A percentile compares a stretch with the other conserved stretches of the same genome.
These are phyloP conservation scores for Coemansia sp. DNA, from an alignment of 192 early-diverging fungal species.

Conservation along the genomic window DNA sequence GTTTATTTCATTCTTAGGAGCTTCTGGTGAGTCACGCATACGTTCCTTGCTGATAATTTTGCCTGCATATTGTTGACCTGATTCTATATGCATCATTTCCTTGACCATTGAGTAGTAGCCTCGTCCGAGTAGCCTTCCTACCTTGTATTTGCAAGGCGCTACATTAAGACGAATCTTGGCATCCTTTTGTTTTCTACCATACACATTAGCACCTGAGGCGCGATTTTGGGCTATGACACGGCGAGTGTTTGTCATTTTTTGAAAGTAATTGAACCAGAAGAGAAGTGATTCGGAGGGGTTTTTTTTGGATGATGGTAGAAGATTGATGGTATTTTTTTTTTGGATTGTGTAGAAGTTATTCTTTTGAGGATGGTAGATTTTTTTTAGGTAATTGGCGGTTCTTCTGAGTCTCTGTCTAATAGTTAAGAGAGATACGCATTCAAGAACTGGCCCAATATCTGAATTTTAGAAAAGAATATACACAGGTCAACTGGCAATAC, in stretches of 20 bases:
- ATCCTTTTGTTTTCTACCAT: too few relatives aligned
- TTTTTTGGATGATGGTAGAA: too few relatives aligned
- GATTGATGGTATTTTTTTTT: too few relatives aligned
- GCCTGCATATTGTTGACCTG: constrained; percentile 69
- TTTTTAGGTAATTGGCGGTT: too few relatives aligned
- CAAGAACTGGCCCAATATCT: not conserved
- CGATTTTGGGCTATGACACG: too few relatives aligned
- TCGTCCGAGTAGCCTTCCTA: constrained; percentile 28
- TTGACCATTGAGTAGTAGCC: constrained; percentile 53
- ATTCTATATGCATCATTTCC: constrained; percentile 59
- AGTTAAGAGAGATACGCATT: too few relatives aligned
- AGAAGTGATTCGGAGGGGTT: too few relatives aligned
- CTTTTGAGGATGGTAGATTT: too few relatives aligned
- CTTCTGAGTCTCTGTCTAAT: too few relatives aligned
- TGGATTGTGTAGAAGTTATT: too few relatives aligned
- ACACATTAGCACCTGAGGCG: too few relatives aligned
- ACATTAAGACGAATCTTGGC: not conserved
- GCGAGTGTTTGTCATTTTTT: constrained; percentile 2
- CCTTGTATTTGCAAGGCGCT: constrained; percentile 48
- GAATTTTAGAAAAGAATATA: not conserved
- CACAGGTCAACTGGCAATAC: not conserved
- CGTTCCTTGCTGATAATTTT: constrained; percentile 78
- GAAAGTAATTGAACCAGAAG: not conserved
- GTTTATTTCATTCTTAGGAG: constrained; percentile 73
- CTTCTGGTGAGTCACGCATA: constrained; percentile 67